phyloP scores from a whole-genome alignment of 148 eudicot genomes.

The Fagopyrum esculentum region DNA sequence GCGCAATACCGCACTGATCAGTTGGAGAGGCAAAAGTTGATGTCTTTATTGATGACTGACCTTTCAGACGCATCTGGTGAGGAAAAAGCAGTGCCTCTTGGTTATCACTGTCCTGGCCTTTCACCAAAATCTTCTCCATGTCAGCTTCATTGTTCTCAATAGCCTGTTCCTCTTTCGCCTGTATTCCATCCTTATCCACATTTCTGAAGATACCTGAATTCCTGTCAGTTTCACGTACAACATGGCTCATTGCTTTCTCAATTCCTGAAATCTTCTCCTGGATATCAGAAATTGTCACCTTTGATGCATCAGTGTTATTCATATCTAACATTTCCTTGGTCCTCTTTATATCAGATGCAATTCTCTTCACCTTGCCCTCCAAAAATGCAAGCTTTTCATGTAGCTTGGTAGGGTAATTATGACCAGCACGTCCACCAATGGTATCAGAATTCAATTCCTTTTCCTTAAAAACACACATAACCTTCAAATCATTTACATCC shows the following conservation, averaged over 20 bases:
- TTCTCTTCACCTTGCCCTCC: constrained; percentile 86
- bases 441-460: constrained; percentile 27
- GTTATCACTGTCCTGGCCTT: constrained; percentile 55
- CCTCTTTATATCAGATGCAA: constrained; percentile 87
- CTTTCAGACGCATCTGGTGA: constrained; percentile 59
- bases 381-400: constrained; percentile 86
- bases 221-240: constrained; percentile 24
- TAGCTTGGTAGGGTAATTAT: constrained; percentile 58
- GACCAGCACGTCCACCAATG: constrained; percentile 19
- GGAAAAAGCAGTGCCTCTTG: constrained; percentile 74
- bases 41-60: constrained; percentile 29
- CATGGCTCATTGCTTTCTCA: constrained; percentile 77
- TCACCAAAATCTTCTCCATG: constrained; percentile 26
- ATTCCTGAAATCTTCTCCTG: constrained; percentile 84
- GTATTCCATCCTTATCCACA: constrained; percentile 14
- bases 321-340: constrained; percentile 84
- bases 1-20: not conserved
- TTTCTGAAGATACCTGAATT: constrained; percentile 12
- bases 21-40: constrained; percentile 16
- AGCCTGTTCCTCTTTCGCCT: not conserved
- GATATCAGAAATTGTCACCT: constrained; percentile 71
- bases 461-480: constrained; percentile 18
- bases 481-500: constrained; percentile 17
- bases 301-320: constrained; percentile 70
- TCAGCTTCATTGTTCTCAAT: constrained; percentile 18